phyloP scores from a whole-genome alignment of 345 rosid species.

The Lepidium didymum region DNA sequence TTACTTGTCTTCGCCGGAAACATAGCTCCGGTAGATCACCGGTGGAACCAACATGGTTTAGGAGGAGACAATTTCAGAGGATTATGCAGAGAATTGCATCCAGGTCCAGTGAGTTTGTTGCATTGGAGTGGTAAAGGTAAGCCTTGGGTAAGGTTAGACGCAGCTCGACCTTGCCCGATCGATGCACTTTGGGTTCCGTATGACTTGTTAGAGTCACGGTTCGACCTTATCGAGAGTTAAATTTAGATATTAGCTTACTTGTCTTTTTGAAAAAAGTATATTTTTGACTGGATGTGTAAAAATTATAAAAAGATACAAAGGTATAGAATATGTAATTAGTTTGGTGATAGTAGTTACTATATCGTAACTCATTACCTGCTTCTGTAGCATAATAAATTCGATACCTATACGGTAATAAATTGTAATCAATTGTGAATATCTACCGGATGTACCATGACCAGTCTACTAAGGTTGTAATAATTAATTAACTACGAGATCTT shows the following conservation, averaged over 20 bases:
- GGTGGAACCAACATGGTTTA: constrained; percentile 89
- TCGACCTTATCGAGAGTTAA: constrained; percentile 33
- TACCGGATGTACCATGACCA: background rate
- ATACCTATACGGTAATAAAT: background rate
- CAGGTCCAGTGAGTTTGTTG: constrained; percentile 59
- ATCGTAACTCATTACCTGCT: background rate
- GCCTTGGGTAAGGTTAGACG: constrained; percentile 57
- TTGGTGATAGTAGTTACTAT: background rate
- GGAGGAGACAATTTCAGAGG: constrained; percentile 59
- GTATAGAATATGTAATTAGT: background rate
- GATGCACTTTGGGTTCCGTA: constrained; percentile 56
- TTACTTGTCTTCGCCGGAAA: constrained; percentile 72
- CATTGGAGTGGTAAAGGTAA: constrained; percentile 79
- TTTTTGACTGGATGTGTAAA: constrained; percentile 12
- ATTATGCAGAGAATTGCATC: constrained; percentile 48
- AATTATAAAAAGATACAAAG: background rate
- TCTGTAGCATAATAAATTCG: constrained; percentile 3
- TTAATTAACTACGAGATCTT: background rate
- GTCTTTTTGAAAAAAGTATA: background rate
- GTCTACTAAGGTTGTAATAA: background rate
- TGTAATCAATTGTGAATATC: constrained; percentile 15
- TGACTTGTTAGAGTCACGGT: constrained; percentile 41
- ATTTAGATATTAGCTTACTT: constrained; percentile 1
- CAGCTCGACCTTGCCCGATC: constrained; percentile 45
- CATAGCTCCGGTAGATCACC: constrained; percentile 63